Base-by-base conservation (phyloP, 768 basidiomycete species). In the Tricholoma terreum region DNA sequence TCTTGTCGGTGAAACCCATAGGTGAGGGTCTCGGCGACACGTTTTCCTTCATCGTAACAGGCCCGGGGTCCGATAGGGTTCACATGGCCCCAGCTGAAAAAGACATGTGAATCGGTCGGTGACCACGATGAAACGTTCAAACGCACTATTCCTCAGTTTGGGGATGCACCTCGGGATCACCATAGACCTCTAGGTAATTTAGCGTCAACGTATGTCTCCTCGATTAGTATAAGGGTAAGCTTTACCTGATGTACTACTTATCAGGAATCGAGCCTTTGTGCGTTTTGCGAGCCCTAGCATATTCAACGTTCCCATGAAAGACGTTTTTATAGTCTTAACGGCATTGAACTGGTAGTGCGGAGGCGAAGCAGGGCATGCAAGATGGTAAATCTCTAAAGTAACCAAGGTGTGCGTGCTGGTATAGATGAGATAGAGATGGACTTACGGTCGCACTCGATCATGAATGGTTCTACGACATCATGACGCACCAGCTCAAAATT, bases 1-100 rank as follows among this genome's bases (percentile, higher is more conserved):
- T 98, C 94, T 71, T 97, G 97, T 57, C 90, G 82, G 62, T 92
- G 89, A 80, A 90, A 98, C 38, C 95, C 95, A 67, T 98, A 99
- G 6, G 96, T 95, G 62, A 99, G 75, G 15, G 96, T 97, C 76
- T 99, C 97, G 38, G 97, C 96, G 36, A 98, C 96, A 65, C 97
- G 94, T 77, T 99, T 99, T 50, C 97, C 97, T 75, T 99, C 97
- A 68, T 99, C 97, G 69, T 99, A 99, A 74, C 97, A 99, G n/a
- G 96, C 95, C 60, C 97, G 91, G 58, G 92, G 92, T 21, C 97
- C 97, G 65, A 95, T 97, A 42, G 94, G 94, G 79, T 99, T 99
- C 68, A 99, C 97, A 73, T 98, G 88, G 48, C 94, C 95, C 94
- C 94, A 97, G 73, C 92, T 94, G 56, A 24, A 54, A 30, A 51